These are phyloP conservation scores for Fulvia fulva DNA, from an alignment of 2,329 filamentous ascomycete genomes.

Conservation along the genomic window DNA sequence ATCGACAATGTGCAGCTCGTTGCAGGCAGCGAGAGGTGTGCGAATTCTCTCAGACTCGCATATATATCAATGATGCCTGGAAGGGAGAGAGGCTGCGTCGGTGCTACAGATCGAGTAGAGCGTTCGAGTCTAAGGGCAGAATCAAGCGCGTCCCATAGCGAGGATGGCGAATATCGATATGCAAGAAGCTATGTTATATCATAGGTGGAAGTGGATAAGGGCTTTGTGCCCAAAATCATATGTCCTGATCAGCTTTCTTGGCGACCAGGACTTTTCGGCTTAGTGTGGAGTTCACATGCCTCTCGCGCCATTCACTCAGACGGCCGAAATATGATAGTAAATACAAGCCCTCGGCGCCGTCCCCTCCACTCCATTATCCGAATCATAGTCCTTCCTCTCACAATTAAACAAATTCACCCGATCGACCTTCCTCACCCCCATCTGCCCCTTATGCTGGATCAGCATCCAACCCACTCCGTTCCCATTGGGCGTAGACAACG, in stretches of 20 bases:
- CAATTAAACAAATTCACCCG: conserved; percentile 4
- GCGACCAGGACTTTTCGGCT: too few species aligned
- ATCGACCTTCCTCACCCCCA: conserved; percentile 1
- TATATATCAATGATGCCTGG: background rate
- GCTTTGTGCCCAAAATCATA: too few species aligned
- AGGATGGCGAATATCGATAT: too few species aligned
- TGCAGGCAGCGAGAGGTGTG: background rate
- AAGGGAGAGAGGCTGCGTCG: background rate
- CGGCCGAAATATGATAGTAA: conserved; percentile 1
- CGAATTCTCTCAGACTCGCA: background rate
- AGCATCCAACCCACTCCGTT: background rate
- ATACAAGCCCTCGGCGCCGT: background rate
- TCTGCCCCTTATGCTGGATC: background rate
- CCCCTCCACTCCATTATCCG: background rate
- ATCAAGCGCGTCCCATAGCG: too few species aligned
- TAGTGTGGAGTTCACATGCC: background rate
- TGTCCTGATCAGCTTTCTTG: background rate
- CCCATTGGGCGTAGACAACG: background rate
- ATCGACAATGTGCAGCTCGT: background rate
- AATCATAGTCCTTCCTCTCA: background rate
- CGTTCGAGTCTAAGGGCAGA: background rate
- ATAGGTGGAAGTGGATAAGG: too few species aligned
- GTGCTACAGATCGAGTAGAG: too few species aligned
- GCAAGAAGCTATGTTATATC: too few species aligned
- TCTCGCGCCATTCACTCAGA: background rate